Percentiles rank a stretch among this genome's conserved stretches.
phyloP scores from a whole-genome alignment of 2,329 filamentous ascomycete genomes.

The Hypomyces perniciosus region DNA sequence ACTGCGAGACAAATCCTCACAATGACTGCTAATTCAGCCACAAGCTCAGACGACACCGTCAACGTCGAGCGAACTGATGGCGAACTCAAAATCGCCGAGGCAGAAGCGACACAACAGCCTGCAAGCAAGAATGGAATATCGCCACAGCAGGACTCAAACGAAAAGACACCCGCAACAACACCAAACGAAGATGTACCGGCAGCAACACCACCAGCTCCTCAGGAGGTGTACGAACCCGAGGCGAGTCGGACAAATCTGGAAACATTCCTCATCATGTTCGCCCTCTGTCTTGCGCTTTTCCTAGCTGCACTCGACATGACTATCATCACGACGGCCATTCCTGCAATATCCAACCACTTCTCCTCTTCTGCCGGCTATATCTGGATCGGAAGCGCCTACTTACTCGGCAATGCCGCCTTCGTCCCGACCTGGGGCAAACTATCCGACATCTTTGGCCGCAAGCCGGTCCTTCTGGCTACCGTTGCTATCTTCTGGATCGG shows the following conservation, averaged over 20 bases:
- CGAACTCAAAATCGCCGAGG: slow-evolving; percentile 3
- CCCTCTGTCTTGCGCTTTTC: slow-evolving; percentile 42
- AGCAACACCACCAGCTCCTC: slow-evolving; percentile 1
- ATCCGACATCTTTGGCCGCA: slow-evolving; percentile 54
- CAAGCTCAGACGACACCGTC: slow-evolving; percentile 25
- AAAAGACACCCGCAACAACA: background rate
- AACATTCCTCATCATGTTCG: slow-evolving; percentile 35
- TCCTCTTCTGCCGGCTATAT: slow-evolving; percentile 63
- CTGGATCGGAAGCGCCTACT: slow-evolving; percentile 71
- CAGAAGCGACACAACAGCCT: background rate
- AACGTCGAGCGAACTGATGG: slow-evolving; percentile 19
- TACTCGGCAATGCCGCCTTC: slow-evolving; percentile 62
- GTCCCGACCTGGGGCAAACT: slow-evolving; percentile 65
- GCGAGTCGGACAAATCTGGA: slow-evolving; percentile 32
- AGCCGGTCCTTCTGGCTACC: slow-evolving; percentile 46
- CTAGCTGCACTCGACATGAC: slow-evolving; percentile 53
- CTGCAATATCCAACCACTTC: slow-evolving; percentile 59
- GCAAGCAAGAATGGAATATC: slow-evolving; percentile 1
- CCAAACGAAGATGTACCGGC: background rate
- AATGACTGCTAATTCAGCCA: slow-evolving; percentile 10
- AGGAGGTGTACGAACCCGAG: slow-evolving; percentile 25
- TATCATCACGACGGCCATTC: slow-evolving; percentile 61
- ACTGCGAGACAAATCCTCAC: background rate
- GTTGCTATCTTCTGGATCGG: slow-evolving; percentile 49
- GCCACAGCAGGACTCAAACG: slow-evolving; percentile 2